Base-by-base conservation (phyloP, 1,284 basidiomycete species). In the Trametes hirsuta region DNA sequence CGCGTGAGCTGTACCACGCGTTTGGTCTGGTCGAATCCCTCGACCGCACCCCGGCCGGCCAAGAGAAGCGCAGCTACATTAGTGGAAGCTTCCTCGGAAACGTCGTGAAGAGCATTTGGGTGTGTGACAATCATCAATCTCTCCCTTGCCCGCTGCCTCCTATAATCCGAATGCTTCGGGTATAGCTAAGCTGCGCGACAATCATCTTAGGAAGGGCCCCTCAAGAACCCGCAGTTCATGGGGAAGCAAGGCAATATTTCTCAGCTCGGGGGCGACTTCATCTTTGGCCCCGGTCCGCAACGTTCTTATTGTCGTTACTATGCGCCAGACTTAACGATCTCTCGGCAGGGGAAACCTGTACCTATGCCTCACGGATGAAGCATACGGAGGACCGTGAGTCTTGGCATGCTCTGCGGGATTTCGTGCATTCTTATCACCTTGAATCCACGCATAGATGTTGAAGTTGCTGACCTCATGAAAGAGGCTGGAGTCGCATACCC, bases 241-340 rank as follows among this genome's bases (percentile, higher is more conserved):
- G 85, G 85, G 1, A 87, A 86, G 65, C 81, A 85, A 60, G 86
- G 86, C 0, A 82, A 84, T 47, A 69, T 83, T 15, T 77, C 81
- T 0, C 86, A 89, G 68, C 72, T 84, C 0, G 86, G 86, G 1
- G 86, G 85, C 2, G 86, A 88, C 40, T 87, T 87, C 61, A 71
- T 88, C 24, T 76, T 88, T 50, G 84, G 83, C 24, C 82, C 83
- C 35, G 83, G 83, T 82, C 64, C 12, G 69, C 54, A 39, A 44
- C 1, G 5, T 47, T 24, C n/a, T 25, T 37, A 18, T n/a, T 42
- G 24, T 21, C 5, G 3, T 11, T 5, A 18, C 37, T 10, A 15
- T 10, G 5, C 24, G n/a, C 11, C 34, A 37, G n/a, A 18, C 34
- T 4, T 6, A 44, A 35, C 25, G 5, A 35, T 47, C 45, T n/a